Evolutionary conservation across 352 stramenopile species (phyloP), one percentile per base, ranked within the genome.

Genomic region (Blastocystis sp.): DNA sequence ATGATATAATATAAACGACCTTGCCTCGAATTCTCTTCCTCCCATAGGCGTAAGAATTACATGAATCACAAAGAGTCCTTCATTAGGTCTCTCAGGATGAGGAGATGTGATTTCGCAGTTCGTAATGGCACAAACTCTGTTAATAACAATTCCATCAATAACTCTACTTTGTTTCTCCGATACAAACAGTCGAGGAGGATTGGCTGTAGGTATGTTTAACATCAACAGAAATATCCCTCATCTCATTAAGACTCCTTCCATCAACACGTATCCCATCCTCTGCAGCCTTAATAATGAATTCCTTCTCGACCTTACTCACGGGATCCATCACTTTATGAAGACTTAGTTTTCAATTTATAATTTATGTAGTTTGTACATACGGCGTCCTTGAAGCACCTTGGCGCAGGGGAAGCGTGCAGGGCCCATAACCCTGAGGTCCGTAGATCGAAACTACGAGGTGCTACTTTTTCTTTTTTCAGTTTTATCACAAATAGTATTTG

Each of bases 361-460:
- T 69, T 24, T n/a, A 46, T 69, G 14, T 63, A 35, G 7, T 63
- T 35, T 14, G 56, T 63, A 35, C 56, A 63, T 46, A 9, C 2
- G 9, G 39, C 2, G 39, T 9, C 39, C 7, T 11, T 69, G 73
- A 56, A 86, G 75, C 75, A 86, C 75, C 75, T 86, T 86, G 75
- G 75, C 75, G 75, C 75, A 86, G 75, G 52, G 75, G 75, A 86
- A 86, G 75, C 75, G 75, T 57, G 75, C 61, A 75, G 75, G 75
- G 75, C 75, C 61, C 75, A 86, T 86, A 86, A 86, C 75, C 75
- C 75, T 75, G 61, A 86, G 75, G 75, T 86, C 75, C 75, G 75
- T 86, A 71, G 75, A 86, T 86, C 75, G 75, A 86, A 86, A 86
- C 75, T 71, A 86, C 39, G 75, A 86, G 75, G 75, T 86, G 75